Base-by-base conservation (phyloP, 805 yeast genomes). In the Zygotorulaspora chibaensis region DNA sequence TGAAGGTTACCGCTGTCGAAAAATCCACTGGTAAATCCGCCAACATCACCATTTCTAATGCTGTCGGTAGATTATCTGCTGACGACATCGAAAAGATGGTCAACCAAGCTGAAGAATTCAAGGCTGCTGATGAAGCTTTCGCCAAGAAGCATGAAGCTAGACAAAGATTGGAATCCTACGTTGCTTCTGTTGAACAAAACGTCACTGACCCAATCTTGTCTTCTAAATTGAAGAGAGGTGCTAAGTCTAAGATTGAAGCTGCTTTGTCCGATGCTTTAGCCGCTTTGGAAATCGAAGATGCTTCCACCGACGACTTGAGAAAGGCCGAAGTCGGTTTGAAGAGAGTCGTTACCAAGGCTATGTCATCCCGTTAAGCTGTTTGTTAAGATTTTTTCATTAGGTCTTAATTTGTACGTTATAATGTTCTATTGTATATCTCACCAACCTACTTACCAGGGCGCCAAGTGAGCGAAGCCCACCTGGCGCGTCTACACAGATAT, bases 331-430 rank as follows among this genome's bases (percentile, higher is more conserved):
- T 93, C 73, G 84, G 89, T 74, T 87, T 93, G 74, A 93, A 93
- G 89, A 87, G 99, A 77, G 96, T 91, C 70, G 97, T 91, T 73
- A 91, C 96, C 81, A 91, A 89, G 82, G 97, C 97, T 74, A 87
- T 90, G 89, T 86, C 96, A 66, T 81, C 96, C 74, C 96, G 96
- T 82, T 86, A 84, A 83, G 75, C 51, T 45, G 48, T 40, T 46
- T 40, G 48, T 50, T 50, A 48, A 47, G 54, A 48, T 47, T 44
- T 43, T 30, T 33, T 47, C 40, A 38, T 49, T 36, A 44, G 46
- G 44, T 44, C 49, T 52, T 50, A 51, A 53, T 51, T 45, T 51
- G 55, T 53, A 51, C 41, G 53, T 48, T 53, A 53, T 53, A 48
- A 51, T 42, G 46, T 46, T 44, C 45, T 45, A 50, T 43, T 45